Evolutionary conservation across 108 stramenopile genomes (phyloP).

Genomic region (Skeletonema costatum): DNA sequence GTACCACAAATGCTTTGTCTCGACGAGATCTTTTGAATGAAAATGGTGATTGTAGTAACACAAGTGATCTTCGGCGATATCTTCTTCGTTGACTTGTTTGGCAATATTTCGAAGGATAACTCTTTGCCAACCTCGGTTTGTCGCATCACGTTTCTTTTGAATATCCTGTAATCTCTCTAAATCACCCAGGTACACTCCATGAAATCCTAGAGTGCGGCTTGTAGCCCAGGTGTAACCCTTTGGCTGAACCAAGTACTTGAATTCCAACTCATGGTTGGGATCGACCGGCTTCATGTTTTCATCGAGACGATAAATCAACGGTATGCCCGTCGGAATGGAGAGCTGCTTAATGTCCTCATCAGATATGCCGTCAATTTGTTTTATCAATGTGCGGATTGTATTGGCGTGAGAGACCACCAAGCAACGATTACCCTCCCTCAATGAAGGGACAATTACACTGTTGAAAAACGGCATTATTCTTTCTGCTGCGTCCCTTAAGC

Average conservation of each 20-base stretch:
- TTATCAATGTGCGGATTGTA: slow-evolving; percentile 83
- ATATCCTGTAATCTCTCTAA: slow-evolving; percentile 83
- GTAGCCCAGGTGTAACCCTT: slow-evolving; percentile 90
- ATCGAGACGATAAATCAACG: slow-evolving; percentile 84
- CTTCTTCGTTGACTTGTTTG: slow-evolving; percentile 51
- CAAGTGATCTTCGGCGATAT: slow-evolving; percentile 28
- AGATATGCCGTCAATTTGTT: slow-evolving; percentile 82
- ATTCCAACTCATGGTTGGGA: slow-evolving; percentile 76
- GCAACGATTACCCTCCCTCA: slow-evolving; percentile 75
- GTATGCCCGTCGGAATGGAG: slow-evolving; percentile 86
- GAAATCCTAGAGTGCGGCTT: slow-evolving; percentile 69
- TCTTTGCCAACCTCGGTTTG: slow-evolving; percentile 84
- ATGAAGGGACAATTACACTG: slow-evolving; percentile 64
- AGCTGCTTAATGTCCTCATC: slow-evolving; percentile 89
- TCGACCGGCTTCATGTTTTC: slow-evolving; percentile 78
- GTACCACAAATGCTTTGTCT: slow-evolving; percentile 81
- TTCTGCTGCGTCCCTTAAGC: slow-evolving; percentile 74
- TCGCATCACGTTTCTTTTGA: slow-evolving; percentile 79
- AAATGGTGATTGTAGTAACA: slow-evolving; percentile 21
- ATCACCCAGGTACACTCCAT: slow-evolving; percentile 87
- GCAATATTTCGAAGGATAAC: slow-evolving; percentile 83
- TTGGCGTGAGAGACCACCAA: slow-evolving; percentile 88
- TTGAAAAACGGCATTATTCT: slow-evolving; percentile 88
- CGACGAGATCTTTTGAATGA: slow-evolving; percentile 51
- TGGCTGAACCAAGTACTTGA: slow-evolving; percentile 80